Evolutionary conservation across 1,284 basidiomycete species (phyloP).

Genomic region (Microstroma glucosiphilum): DNA sequence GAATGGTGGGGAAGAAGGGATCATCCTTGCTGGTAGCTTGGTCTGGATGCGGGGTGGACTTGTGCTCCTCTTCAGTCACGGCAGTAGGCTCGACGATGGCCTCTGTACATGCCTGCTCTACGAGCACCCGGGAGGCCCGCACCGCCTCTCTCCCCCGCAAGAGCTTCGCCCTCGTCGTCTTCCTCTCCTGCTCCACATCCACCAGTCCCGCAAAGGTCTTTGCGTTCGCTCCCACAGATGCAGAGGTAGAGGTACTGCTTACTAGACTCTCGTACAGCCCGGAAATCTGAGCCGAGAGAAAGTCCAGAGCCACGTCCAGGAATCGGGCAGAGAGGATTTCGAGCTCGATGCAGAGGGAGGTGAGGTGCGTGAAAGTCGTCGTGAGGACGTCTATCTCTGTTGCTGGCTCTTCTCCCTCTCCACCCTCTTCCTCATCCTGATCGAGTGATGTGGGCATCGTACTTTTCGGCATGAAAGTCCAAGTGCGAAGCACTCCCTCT

Average conservation of each 20-base stretch:
- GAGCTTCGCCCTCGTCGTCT: not conserved
- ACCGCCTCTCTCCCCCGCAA: not conserved
- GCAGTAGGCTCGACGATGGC: not conserved
- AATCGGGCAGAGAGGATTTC: not conserved
- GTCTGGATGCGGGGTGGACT: not conserved
- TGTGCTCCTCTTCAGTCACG: not conserved
- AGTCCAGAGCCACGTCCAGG: not conserved
- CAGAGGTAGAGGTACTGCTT: not conserved
- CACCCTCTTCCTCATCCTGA: not conserved
- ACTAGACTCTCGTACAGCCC: not conserved
- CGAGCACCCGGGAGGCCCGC: not conserved
- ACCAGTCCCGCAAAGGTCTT: not conserved
- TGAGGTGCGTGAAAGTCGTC: not conserved
- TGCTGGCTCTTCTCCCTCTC: not conserved
- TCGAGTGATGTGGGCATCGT: not conserved
- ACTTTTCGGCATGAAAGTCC: not conserved
- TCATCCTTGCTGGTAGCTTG: not conserved
- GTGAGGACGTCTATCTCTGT: not conserved
- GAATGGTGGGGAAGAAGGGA: not conserved
- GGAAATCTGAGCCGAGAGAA: not conserved
- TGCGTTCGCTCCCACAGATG: not conserved
- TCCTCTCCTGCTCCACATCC: not conserved
- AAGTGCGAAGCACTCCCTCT: slow-evolving; percentile 2
- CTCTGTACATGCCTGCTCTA: not conserved
- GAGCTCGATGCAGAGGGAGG: not conserved